Base-by-base conservation (phyloP, 257 asterid species). In the Thymus quinquecostatus region DNA sequence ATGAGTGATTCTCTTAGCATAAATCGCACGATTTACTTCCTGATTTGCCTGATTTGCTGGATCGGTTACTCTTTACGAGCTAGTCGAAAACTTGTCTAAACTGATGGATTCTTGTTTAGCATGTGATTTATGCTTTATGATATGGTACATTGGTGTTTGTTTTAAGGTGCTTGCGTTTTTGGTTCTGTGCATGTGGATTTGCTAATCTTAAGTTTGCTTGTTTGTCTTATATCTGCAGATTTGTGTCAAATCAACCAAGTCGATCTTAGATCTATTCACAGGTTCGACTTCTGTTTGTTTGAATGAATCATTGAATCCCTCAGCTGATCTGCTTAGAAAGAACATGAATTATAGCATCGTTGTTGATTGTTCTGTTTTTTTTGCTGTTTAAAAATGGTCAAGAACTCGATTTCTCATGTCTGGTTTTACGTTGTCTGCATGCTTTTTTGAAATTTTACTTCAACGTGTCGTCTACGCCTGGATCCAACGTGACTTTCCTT, bases 1-100 rank as follows among this genome's bases (percentile, higher is more conserved):
- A n/a, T 59, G 75, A 40, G 34, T 53, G 55, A 11, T 60, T 58
- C 6, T 58, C 14, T 53, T 28, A 57, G 47, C n/a, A 30, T 51
- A 27, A 54, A 38, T 21, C 3, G 56, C 64, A 12, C 11, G 59
- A 11, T 64, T 54, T 8, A 7, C 29, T 49, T 40, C 11, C 32
- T 53, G 12, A 33, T 30, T 57, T 32, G 63, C n/a, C 32, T 53
- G 12, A 33, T 30, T 57, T 32, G 63, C n/a, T 54, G 51, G 75
- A 47, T 62, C 55, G 3, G 33, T 13, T 8, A 47, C 56, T 40
- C 8, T 68, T 4, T 69, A 40, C 47, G 38, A 40, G 34, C 41
- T 44, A 44, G 41, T 38, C 12, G 27, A 66, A 48, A 49, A 74
- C 7, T 61, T 47, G 60, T 43, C 41, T 21, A 11, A 50, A 67